These are phyloP conservation scores for Alternaria ethzedia DNA, from an alignment of 2,329 filamentous ascomycete species.

Conservation along the genomic window DNA sequence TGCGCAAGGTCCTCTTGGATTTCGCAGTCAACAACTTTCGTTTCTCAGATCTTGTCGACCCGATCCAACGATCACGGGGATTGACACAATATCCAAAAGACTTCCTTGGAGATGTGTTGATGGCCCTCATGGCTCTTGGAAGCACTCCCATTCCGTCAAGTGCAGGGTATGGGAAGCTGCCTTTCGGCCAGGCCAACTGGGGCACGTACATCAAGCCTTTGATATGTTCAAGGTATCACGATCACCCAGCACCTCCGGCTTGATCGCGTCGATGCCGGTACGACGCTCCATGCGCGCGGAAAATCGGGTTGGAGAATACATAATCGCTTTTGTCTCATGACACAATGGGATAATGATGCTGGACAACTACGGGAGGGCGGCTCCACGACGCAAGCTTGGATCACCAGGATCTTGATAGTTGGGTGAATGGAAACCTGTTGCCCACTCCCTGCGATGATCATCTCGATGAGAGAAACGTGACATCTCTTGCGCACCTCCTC, in stretches of 20 bases:
- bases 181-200: not conserved
- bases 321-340: not conserved
- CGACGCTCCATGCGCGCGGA: not conserved
- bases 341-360: not conserved
- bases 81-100: fast-evolving
- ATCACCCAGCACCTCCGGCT: not conserved
- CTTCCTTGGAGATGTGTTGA: fast-evolving
- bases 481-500: too few species aligned
- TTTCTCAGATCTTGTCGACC: fast-evolving
- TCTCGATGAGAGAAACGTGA: too few species aligned
- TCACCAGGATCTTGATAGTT: too few species aligned
- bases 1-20: not conserved
- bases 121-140: not conserved
- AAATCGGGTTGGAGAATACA: not conserved
- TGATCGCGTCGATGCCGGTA: not conserved
- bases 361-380: not conserved
- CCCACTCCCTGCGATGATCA: too few species aligned
- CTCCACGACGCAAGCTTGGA: too few species aligned
- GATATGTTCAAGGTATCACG: not conserved
- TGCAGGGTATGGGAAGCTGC: not conserved
- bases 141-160: not conserved
- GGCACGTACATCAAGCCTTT: not conserved
- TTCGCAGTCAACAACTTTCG: not conserved
- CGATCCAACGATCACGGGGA: fast-evolving
- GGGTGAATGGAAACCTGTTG: too few species aligned